Evolutionary conservation across 371 early-diverging fungal genomes (phyloP), one percentile per base, ranked within the genome.

Genomic region (Rhizopus microsporus): DNA sequence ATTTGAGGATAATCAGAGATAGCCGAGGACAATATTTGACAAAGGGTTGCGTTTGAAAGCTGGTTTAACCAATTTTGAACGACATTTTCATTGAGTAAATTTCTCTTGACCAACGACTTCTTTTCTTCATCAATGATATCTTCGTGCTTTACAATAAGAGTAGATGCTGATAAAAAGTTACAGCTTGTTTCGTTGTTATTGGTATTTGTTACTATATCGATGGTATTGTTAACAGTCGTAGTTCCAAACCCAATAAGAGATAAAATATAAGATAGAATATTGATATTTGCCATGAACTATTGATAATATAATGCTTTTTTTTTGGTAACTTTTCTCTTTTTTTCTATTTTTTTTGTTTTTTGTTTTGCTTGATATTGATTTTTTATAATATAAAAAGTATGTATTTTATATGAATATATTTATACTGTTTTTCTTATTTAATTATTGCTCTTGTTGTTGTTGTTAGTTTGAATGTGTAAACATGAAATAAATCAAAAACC

Each of bases 41-140:
- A 69, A 0, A 75, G 62, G 3, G 63, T 53, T 47, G 69, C 60
- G 38, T 68, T 72, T 5, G 75, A 67, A 15, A 72, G 52, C 15
- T 59, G 56, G 44, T 48, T 59, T 9, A 75, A 37, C 72, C 69
- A 67, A 32, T 60, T 57, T 33, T 66, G 57, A 23, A 53, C 29
- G 29, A 46, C 30, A 8, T 29, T 32, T 32, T 45, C 43, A 47
- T 49, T 35, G 23, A n/a, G 8, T 12, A 34, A 29, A 15, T 35
- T 35, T 30, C 51, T 46, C 44, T 51, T 45, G 29, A 38, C 49
- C 23, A 47, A 13, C 33, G 7, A 43, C 29, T 56, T 31, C 31
- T 43, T 12, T 37, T 56, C 45, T 15, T 55, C 17, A 1, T 61
- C 44, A 46, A 51, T 46, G 15, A 6, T 32, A 12, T 57, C 33